Evolutionary conservation across 2,329 filamentous ascomycete species (phyloP), one percentile per base, ranked within the genome.

Genomic region (Passalora sequoiae): DNA sequence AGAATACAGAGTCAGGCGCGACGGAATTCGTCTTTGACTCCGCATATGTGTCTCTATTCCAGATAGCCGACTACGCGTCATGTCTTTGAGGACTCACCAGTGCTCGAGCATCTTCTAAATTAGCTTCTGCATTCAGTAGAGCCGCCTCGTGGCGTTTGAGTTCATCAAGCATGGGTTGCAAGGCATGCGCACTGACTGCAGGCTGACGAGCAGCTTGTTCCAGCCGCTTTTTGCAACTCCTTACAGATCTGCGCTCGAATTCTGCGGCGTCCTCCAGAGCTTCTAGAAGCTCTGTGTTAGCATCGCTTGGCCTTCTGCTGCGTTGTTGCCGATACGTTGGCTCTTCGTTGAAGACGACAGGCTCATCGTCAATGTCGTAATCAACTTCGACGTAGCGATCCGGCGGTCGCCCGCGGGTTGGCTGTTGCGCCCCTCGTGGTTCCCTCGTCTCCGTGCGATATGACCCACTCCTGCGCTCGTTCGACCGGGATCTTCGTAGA

Each of bases 111-210:
- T 50, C 53, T 24, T 47, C 38, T 17, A 51, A 21, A 38, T 39
- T 44, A 16, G 25, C 46, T 16, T 40, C 43, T 6, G 55, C 55
- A 17, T 40, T 43, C 5, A 40, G 44, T 13, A 52, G 42, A 10
- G 51, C 41, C 6, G 16, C 20, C 33, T 59, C 56, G 21, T 55
- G 56, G 4, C 38, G 20, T 28, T 55, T 58, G 33, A 60, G 42
- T 27, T 58, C 52, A 24, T 61, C 50, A 6, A 60, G 33, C 27
- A 60, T 39, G 4, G 39, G 38, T 20, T 60, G 54, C 2, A 61
- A 38, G 38, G 54, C 39, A 12, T 38, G 28, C 2, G 58, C 52
- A 29, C 51, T 49, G 28, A 56, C 39, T 10, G 40, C 43, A 7
- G 43, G 46, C 31, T 54, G 53, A 24, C 54, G 43, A 2, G 57